Percentiles rank a stretch among this genome's conserved stretches.
Evolutionary conservation across 2,329 filamentous ascomycete genomes (phyloP).

Genomic region (Ophiostoma australiae): DNA sequence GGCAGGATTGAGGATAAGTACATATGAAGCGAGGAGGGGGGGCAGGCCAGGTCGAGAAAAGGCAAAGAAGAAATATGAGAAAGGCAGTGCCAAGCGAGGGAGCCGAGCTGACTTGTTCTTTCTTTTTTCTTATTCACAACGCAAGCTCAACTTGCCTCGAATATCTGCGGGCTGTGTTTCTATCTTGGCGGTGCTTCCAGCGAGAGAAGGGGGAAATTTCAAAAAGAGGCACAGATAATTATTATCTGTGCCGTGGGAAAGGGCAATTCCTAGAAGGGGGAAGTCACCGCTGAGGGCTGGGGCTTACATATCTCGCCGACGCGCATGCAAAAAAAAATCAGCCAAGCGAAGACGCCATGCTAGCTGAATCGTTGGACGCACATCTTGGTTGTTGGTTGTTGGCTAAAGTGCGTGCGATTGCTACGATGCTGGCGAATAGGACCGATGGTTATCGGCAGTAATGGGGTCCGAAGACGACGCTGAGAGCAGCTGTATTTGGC

Average conservation of each 20-base stretch:
- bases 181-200: neutral
- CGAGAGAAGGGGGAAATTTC: neutral
- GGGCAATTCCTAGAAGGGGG: neutral
- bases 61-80: neutral
- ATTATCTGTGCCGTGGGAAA: neutral
- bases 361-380: neutral
- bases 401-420: neutral
- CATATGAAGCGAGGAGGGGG: too few species aligned
- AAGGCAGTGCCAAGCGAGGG: neutral
- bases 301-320: neutral
- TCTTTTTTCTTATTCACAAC: too few species aligned
- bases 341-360: neutral
- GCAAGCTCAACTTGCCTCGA: neutral
- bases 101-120: neutral
- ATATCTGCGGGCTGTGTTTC: neutral
- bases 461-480: neutral
- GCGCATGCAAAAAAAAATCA: neutral
- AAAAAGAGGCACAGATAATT: neutral
- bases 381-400: neutral
- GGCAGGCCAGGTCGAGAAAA: neutral
- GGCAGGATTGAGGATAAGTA: too few species aligned
- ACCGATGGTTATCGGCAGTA: neutral
- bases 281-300: neutral
- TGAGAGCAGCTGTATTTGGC: neutral
- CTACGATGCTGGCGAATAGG: neutral